Percentiles rank a stretch among this genome's conserved stretches.
Conservation (phyloP, 2,329 filamentous ascomycete species). For the Penicillium janthinellum region DNA sequence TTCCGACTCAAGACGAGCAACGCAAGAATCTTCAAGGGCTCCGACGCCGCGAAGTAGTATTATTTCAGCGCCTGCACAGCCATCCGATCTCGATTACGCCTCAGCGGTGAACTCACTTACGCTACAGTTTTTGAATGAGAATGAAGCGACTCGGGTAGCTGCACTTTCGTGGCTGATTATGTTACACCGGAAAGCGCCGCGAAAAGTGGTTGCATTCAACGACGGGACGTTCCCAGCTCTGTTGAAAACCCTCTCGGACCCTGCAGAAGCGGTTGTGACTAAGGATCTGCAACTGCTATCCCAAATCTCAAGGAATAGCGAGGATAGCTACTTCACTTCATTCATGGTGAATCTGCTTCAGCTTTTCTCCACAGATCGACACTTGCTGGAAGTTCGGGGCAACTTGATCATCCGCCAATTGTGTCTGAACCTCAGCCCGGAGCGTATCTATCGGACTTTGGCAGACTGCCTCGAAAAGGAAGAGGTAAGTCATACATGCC, state of each 20-base stretch:
- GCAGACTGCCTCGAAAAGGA: constrained; percentile 97
- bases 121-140: constrained; percentile 90
- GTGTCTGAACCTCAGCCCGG: constrained; percentile 87
- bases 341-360: constrained; percentile 98
- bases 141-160: constrained; percentile 92
- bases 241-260: constrained; percentile 93
- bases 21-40: constrained; percentile 35
- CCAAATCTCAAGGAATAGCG: constrained; percentile 93
- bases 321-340: constrained; percentile 95
- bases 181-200: constrained; percentile 91
- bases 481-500: constrained; percentile 55
- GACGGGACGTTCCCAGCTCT: constrained; percentile 96
- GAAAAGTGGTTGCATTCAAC: constrained; percentile 91
- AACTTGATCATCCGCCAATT: constrained; percentile 96
- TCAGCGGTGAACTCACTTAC: constrained; percentile 92
- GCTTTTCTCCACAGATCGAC: constrained; percentile 90
- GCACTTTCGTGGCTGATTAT: constrained; percentile 96
- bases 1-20: constrained; percentile 34
- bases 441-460: constrained; percentile 91
- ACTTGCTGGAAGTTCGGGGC: constrained; percentile 85
- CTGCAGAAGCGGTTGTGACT: constrained; percentile 92
- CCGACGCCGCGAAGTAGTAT: constrained; percentile 50
- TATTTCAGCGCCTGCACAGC: constrained; percentile 50
- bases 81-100: constrained; percentile 84
- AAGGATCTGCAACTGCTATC: constrained; percentile 91